A percentile compares a stretch with the other conserved stretches of the same genome.
phyloP scores from a whole-genome alignment of 129 eudicot genomes.

The Silybum marianum region DNA sequence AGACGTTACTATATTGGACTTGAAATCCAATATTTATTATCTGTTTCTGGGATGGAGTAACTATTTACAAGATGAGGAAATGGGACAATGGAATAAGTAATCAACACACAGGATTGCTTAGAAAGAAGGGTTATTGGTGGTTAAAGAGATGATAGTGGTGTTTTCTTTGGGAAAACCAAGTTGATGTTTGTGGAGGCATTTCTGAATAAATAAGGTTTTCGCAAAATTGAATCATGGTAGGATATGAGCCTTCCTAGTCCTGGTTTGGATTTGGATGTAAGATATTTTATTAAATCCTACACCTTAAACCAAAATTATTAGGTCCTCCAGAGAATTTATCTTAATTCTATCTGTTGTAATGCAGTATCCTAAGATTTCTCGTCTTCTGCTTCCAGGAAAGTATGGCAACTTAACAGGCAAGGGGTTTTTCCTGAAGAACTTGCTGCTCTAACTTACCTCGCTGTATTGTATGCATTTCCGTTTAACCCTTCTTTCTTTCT shows the following conservation, averaged over 20 bases:
- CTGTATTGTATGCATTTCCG: constrained; percentile 40
- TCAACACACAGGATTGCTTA: not conserved
- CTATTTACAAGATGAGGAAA: not conserved
- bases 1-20: not conserved
- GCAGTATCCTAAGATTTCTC: not conserved
- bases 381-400: constrained; percentile 42
- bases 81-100: not conserved
- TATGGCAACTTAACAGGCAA: constrained; percentile 35
- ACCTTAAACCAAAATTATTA: not conserved
- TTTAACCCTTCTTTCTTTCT: constrained; percentile 5
- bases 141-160: not conserved
- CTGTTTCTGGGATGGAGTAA: too few species aligned
- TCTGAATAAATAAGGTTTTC: not conserved
- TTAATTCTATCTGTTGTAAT: not conserved
- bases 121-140: not conserved
- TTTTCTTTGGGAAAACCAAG: not conserved
- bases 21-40: not conserved
- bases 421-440: constrained; percentile 55
- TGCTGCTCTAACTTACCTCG: constrained; percentile 44
- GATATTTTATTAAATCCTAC: not conserved
- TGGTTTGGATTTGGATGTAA: not conserved
- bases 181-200: not conserved
- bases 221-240: not conserved
- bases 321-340: not conserved
- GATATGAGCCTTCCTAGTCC: not conserved